These are phyloP conservation scores for Saturnispora quitensis DNA, from an alignment of 805 yeast genomes.

Conservation along the genomic window DNA sequence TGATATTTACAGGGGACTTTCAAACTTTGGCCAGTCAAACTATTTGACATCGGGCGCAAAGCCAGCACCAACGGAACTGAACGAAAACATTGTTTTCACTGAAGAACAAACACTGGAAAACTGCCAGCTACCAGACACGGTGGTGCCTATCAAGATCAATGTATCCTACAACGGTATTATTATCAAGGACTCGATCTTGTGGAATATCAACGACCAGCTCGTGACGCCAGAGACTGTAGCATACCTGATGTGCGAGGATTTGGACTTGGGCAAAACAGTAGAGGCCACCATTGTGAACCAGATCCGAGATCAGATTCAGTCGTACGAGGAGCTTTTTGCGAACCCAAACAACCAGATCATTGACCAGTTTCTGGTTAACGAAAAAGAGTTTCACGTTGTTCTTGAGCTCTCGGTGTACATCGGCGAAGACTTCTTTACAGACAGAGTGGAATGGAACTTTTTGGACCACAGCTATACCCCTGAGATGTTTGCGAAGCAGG, in stretches of 20 bases:
- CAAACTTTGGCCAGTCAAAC: conserved; percentile 23
- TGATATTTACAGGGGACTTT: conserved; percentile 11
- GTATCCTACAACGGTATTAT: conserved; percentile 47
- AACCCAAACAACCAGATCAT: conserved; percentile 37
- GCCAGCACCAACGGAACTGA: conserved; percentile 31
- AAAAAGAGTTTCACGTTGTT: conserved; percentile 60
- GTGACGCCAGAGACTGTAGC: conserved; percentile 72
- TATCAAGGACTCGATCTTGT: conserved; percentile 59
- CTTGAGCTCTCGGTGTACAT: conserved; percentile 74
- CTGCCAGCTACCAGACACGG: conserved; percentile 31
- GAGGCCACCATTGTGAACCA: conserved; percentile 59
- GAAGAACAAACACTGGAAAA: conserved; percentile 28
- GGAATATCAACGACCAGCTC: conserved; percentile 60
- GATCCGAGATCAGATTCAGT: conserved; percentile 74
- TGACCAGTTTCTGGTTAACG: conserved; percentile 33
- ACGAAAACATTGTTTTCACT: conserved; percentile 25
- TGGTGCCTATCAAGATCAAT: conserved; percentile 60
- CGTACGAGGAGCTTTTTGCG: conserved; percentile 52
- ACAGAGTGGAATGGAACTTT: conserved; percentile 92
- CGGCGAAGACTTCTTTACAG: conserved; percentile 78
- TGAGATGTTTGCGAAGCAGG: conserved; percentile 70
- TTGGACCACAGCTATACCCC: conserved; percentile 51
- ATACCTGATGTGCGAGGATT: conserved; percentile 65
- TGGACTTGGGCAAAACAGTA: conserved; percentile 64
- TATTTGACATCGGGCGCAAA: conserved; percentile 24